Evolutionary conservation across 805 yeast species (phyloP).

Genomic region (Scheffersomyces lignosus): DNA sequence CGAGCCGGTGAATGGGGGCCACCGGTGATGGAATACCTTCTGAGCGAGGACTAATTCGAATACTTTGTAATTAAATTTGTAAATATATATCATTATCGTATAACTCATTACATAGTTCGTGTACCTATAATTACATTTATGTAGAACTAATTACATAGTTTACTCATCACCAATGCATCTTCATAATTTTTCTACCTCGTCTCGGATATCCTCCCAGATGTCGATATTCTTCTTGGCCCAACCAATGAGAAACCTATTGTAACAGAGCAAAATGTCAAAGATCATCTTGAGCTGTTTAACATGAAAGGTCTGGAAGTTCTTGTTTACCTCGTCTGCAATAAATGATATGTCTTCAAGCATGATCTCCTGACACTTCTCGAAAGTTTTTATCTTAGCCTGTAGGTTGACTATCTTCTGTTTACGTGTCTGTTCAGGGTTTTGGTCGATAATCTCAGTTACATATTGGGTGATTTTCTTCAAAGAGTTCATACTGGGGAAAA

Average conservation of each 20-base stretch:
- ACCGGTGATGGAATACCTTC: conserved; percentile 41
- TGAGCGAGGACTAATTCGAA: not conserved
- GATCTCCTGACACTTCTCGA: conserved; percentile 51
- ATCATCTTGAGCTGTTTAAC: conserved; percentile 50
- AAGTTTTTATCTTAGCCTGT: conserved; percentile 50
- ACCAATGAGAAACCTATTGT: conserved; percentile 54
- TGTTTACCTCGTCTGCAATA: conserved; percentile 45
- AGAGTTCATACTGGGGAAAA: conserved; percentile 52
- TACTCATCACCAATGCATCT: not conserved
- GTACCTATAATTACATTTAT: not conserved
- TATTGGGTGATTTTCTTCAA: conserved; percentile 50
- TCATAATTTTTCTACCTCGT: conserved; percentile 31
- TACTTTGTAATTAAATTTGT: too few relatives aligned
- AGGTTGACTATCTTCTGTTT: conserved; percentile 51
- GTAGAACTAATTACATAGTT: not conserved
- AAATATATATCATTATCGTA: not conserved
- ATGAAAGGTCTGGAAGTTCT: conserved; percentile 51
- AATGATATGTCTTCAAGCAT: conserved; percentile 42
- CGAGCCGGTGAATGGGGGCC: conserved; percentile 68
- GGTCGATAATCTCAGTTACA: conserved; percentile 58
- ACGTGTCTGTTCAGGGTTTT: conserved; percentile 64
- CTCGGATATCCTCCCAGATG: conserved; percentile 64
- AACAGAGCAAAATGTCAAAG: conserved; percentile 50
- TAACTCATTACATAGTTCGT: not conserved
- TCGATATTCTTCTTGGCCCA: conserved; percentile 72